A percentile compares a stretch with the other conserved stretches of the same genome.
These are phyloP conservation scores for Senna siamea DNA, from an alignment of 306 rosid genomes.

Conservation along the genomic window DNA sequence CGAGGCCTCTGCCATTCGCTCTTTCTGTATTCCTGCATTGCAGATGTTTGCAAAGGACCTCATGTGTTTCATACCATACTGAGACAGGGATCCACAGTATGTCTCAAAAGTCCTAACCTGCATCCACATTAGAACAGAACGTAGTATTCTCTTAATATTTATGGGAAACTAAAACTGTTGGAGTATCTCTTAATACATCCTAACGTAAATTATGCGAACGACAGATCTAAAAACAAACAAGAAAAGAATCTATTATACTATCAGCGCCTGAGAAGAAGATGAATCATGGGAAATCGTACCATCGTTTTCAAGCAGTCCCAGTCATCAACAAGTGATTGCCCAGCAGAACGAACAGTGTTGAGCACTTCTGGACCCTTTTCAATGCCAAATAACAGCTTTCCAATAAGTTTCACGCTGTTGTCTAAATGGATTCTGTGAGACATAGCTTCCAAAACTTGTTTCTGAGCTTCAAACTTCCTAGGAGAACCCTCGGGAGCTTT, in stretches of 20 bases:
- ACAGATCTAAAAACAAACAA: slow-evolving; percentile 19
- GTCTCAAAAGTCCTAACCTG: slow-evolving; percentile 95
- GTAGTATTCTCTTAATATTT: neutral
- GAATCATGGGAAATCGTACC: slow-evolving; percentile 50
- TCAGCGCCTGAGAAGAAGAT: slow-evolving; percentile 18
- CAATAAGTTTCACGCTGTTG: slow-evolving; percentile 69
- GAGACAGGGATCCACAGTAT: slow-evolving; percentile 86
- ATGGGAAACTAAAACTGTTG: neutral
- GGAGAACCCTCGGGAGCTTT: slow-evolving; percentile 85
- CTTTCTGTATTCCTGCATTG: slow-evolving; percentile 68
- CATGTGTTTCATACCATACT: slow-evolving; percentile 98
- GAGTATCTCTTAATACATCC: slow-evolving; percentile 2
- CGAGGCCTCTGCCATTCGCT: slow-evolving; percentile 77
- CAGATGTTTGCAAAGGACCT: slow-evolving; percentile 90
- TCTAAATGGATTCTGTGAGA: slow-evolving; percentile 87
- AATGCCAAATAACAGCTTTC: slow-evolving; percentile 82
- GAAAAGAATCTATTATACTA: slow-evolving; percentile 11
- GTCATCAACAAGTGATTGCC: slow-evolving; percentile 80
- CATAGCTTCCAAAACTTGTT: slow-evolving; percentile 85
- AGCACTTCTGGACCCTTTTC: slow-evolving; percentile 76
- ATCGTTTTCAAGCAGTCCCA: slow-evolving; percentile 80
- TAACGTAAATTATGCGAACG: slow-evolving; percentile 18
- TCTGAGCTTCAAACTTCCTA: slow-evolving; percentile 75
- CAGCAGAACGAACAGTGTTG: slow-evolving; percentile 57
- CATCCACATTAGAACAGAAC: slow-evolving; percentile 6